A percentile compares a stretch with the other conserved stretches of the same genome.
Conservation (phyloP, 2,329 filamentous ascomycete genomes). For the Clonostachys byssicola region DNA sequence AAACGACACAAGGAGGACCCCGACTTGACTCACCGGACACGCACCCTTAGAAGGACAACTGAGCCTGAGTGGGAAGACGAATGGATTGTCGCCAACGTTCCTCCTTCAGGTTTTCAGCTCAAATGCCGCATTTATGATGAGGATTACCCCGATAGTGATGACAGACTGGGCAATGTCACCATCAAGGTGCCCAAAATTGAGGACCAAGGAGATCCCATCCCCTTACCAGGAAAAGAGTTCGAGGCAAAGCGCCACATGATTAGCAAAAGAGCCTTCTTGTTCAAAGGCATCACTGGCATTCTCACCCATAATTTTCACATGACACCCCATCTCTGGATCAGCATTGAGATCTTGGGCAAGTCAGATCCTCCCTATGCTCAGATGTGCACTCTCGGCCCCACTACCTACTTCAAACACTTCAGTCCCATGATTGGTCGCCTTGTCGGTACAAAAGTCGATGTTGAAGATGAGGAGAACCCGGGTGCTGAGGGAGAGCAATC, state of each 20-base stretch:
- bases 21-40: slow-evolving; percentile 67
- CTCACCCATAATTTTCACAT: slow-evolving; percentile 60
- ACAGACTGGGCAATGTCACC: slow-evolving; percentile 83
- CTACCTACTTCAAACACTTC: slow-evolving; percentile 76
- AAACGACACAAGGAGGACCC: slow-evolving; percentile 85
- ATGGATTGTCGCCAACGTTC: slow-evolving; percentile 87
- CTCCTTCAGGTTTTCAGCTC: slow-evolving; percentile 73
- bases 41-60: slow-evolving; percentile 66
- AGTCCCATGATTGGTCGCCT: slow-evolving; percentile 85
- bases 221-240: slow-evolving; percentile 53
- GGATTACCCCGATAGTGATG: slow-evolving; percentile 80
- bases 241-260: slow-evolving; percentile 78
- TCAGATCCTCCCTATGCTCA: slow-evolving; percentile 66
- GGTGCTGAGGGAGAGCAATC: slow-evolving; percentile 7
- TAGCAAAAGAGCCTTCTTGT: slow-evolving; percentile 79
- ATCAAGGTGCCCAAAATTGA: slow-evolving; percentile 56
- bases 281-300: slow-evolving; percentile 64
- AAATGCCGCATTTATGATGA: slow-evolving; percentile 90
- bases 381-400: slow-evolving; percentile 76
- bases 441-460: slow-evolving; percentile 65
- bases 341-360: slow-evolving; percentile 71
- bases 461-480: slow-evolving; percentile 40
- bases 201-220: slow-evolving; percentile 66
- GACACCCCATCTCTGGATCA: slow-evolving; percentile 67
- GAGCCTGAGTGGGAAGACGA: slow-evolving; percentile 79